phyloP scores from a whole-genome alignment of 2,329 filamentous ascomycete species.

The Pleurostoma richardsiae region DNA sequence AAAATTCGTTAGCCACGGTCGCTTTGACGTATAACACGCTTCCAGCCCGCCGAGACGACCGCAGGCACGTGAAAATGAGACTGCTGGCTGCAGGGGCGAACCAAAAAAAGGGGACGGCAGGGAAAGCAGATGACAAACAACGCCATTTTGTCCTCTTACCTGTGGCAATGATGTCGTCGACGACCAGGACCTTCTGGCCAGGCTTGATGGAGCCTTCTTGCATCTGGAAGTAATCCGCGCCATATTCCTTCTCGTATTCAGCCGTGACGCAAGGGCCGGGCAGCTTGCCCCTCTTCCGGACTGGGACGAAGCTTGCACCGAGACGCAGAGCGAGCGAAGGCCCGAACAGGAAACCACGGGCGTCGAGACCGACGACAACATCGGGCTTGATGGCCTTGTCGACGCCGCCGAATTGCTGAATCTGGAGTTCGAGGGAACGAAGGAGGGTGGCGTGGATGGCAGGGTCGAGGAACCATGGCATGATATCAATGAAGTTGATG shows the following conservation, averaged over 20 bases:
- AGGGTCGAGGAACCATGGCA: constrained; percentile 86
- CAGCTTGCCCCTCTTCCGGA: constrained; percentile 93
- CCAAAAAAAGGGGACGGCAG: constrained; percentile 1
- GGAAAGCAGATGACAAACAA: constrained; percentile 1
- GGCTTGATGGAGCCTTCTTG: constrained; percentile 79
- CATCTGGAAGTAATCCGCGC: constrained; percentile 92
- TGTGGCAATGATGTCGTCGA: constrained; percentile 98
- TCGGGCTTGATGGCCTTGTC: constrained; percentile 61
- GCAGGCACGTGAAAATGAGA: no score
- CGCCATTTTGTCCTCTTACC: constrained; percentile 51
- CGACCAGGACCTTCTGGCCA: constrained; percentile 85
- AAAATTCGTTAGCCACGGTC: no score
- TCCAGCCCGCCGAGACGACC: no score
- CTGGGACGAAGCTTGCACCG: constrained; percentile 83
- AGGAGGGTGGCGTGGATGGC: constrained; percentile 71
- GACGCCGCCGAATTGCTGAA: constrained; percentile 45
- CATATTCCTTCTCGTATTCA: constrained; percentile 92
- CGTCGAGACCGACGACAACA: constrained; percentile 89
- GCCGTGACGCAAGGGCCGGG: constrained; percentile 84
- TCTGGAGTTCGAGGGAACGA: constrained; percentile 78
- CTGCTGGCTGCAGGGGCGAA: background rate
- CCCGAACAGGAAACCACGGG: constrained; percentile 92
- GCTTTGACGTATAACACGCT: no score
- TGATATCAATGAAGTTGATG: constrained; percentile 96
- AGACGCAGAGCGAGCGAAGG: constrained; percentile 80